A percentile compares a stretch with the other conserved stretches of the same genome.
phyloP scores from a whole-genome alignment of 1,284 basidiomycete genomes.

The Trichosporon coremiiforme region DNA sequence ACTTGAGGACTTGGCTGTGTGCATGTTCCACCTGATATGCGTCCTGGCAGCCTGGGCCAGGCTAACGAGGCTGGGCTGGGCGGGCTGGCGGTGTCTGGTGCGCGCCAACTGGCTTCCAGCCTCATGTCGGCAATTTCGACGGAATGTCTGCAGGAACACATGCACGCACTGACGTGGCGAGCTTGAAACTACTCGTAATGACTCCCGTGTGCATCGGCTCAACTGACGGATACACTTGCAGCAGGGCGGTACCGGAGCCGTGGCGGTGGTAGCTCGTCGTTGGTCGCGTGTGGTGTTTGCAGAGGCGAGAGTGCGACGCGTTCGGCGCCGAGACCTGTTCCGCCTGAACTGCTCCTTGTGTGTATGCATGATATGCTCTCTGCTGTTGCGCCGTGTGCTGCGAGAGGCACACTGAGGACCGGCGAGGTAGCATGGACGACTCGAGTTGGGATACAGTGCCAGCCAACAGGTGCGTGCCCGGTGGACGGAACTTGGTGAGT shows the following conservation, averaged over 20 bases:
- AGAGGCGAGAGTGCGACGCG: not conserved
- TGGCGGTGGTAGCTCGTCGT: not conserved
- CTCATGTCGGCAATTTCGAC: not conserved
- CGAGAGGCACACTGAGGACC: not conserved
- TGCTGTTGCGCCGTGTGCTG: not conserved
- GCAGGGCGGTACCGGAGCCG: not conserved
- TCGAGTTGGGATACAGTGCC: not conserved
- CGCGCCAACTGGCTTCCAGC: not conserved
- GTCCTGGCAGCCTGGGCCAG: not conserved
- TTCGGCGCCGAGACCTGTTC: not conserved
- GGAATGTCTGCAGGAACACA: not conserved
- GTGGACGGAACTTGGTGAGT: conserved; percentile 6
- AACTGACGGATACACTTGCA: no score
- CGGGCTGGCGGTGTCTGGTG: not conserved
- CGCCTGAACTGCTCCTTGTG: not conserved
- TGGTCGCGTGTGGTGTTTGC: not conserved
- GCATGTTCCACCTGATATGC: conserved; percentile 5
- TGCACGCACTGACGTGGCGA: not conserved
- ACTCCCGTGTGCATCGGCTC: not conserved
- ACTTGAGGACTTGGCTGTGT: conserved; percentile 2
- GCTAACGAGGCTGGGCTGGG: not conserved
- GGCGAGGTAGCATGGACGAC: not conserved
- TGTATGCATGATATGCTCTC: not conserved
- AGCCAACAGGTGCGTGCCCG: not conserved
- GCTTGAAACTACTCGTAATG: not conserved